phyloP scores from a whole-genome alignment of 208 protist species.

The Leishmania turanica region DNA sequence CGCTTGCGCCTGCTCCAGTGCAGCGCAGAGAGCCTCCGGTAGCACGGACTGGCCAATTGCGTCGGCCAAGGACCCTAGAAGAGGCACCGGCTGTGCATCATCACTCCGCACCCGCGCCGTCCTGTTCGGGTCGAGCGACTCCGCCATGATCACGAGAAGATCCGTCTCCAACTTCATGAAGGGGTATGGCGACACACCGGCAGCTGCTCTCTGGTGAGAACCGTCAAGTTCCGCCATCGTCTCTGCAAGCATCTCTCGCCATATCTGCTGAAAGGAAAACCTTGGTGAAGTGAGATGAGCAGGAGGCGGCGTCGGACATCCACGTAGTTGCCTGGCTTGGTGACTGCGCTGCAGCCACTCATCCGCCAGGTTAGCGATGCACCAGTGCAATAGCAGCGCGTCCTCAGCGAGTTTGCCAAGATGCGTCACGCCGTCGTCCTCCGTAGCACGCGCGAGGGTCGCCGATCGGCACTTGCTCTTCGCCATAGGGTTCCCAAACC shows the following conservation, averaged over 20 bases:
- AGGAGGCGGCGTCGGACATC: background rate
- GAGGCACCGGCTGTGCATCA: background rate
- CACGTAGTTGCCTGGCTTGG: background rate
- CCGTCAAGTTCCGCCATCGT: background rate
- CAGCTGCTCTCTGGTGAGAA: background rate
- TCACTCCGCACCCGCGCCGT: background rate
- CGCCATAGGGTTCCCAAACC: background rate
- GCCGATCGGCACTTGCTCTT: background rate
- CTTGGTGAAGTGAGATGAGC: background rate
- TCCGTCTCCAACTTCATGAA: background rate
- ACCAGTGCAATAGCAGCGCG: background rate
- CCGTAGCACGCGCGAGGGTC: background rate
- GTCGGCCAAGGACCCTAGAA: background rate
- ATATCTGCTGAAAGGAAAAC: background rate
- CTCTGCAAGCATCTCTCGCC: background rate
- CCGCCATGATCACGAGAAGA: background rate
- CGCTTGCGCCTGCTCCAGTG: background rate
- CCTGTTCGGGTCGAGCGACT: background rate
- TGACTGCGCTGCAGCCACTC: background rate
- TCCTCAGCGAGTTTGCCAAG: background rate
- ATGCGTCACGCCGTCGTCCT: background rate
- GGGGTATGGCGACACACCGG: background rate
- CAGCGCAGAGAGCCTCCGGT: slow-evolving; percentile 1
- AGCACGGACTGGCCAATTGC: background rate
- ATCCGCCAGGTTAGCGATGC: background rate